Base-by-base conservation (phyloP, 495 filamentous ascomycete species). In the Neurospora cerealis region DNA sequence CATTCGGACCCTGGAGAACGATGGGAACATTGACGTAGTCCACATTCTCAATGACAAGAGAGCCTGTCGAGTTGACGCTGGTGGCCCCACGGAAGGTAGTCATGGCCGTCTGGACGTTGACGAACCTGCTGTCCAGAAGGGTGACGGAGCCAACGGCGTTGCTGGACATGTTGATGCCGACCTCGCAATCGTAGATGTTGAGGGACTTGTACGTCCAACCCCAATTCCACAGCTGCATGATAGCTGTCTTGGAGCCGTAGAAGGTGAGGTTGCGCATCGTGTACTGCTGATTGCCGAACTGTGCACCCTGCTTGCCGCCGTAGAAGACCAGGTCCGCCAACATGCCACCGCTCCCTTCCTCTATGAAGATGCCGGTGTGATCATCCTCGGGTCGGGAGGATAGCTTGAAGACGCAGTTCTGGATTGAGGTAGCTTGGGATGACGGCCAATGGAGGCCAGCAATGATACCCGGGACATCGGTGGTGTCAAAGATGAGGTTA, bases 401-500 rank as follows among this genome's bases (percentile, higher is more conserved):
- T 89, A 97, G 93, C 77, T 91, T 87, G 82, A 98, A 94, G 42
- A 89, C 87, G 71, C 96, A 89, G 80, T 97, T 97, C 80, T 97
- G 93, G 70, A 96, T 82, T 73, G 89, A 91, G 11, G 95, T 97
- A 5, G 95, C 96, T 76, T 98, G 95, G 69, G 93, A 93, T 1
- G 97, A 93, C 76, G 97, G 96, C 94, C 94, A 98, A 79, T 99
- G 96, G 70, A 99, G 93, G 80, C 91, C 93, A 69, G 91, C 85
- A 66, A 89, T 91, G 38, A 81, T 83, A 44, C 83, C 79, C 21
- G 89, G 87, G 83, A 91, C 86, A 17, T 83, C 87, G 34, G 89
- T 93, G 2, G 93, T 83, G 80, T 99, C 95, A 78, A 99, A 90
- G 71, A 95, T 85, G 74, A 99, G 89, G 82, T 99, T 98, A 76